Evolutionary conservation across 495 filamentous ascomycete species (phyloP).

Genomic region (Neurospora tetraspora): DNA sequence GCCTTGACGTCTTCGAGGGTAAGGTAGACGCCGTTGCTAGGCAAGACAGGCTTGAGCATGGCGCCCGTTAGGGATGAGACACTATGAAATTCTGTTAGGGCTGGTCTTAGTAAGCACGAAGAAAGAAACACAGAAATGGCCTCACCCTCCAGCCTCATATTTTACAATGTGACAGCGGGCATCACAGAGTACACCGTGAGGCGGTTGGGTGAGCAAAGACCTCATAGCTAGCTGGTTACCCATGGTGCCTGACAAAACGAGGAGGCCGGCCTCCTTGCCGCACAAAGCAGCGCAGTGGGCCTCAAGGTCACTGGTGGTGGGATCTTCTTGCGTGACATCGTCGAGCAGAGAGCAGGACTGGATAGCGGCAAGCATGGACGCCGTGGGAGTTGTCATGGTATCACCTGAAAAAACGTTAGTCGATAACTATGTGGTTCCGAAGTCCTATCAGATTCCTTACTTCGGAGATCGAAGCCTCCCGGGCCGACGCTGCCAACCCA

Average conservation of each 20-base stretch:
- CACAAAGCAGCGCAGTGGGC: conserved; percentile 58
- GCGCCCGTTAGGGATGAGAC: conserved; percentile 51
- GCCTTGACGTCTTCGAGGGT: conserved; percentile 64
- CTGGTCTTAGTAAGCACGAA: not conserved
- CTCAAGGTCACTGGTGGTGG: conserved; percentile 66
- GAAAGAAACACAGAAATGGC: not conserved
- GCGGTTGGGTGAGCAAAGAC: conserved; percentile 56
- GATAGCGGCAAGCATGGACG: conserved; percentile 65
- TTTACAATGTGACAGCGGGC: conserved; percentile 54
- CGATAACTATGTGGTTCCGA: not conserved
- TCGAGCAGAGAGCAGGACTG: conserved; percentile 54
- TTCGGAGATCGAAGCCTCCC: conserved; percentile 33
- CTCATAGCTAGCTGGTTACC: conserved; percentile 71
- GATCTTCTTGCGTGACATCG: conserved; percentile 78
- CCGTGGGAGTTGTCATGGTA: conserved; percentile 77
- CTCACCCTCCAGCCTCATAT: conserved; percentile 62
- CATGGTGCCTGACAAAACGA: conserved; percentile 88
- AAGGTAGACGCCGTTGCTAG: conserved; percentile 58
- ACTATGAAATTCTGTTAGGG: conserved; percentile 11
- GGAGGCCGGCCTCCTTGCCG: conserved; percentile 59
- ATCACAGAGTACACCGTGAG: conserved; percentile 62
- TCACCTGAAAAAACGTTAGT: conserved; percentile 43
- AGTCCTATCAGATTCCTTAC: conserved; percentile 15
- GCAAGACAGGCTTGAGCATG: conserved; percentile 45
- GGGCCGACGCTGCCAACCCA: conserved; percentile 35